Percentiles rank a stretch among this genome's conserved stretches.
These are phyloP conservation scores for Hamamelis virginiana DNA, from an alignment of 164 flowering plant species.

Conservation along the genomic window DNA sequence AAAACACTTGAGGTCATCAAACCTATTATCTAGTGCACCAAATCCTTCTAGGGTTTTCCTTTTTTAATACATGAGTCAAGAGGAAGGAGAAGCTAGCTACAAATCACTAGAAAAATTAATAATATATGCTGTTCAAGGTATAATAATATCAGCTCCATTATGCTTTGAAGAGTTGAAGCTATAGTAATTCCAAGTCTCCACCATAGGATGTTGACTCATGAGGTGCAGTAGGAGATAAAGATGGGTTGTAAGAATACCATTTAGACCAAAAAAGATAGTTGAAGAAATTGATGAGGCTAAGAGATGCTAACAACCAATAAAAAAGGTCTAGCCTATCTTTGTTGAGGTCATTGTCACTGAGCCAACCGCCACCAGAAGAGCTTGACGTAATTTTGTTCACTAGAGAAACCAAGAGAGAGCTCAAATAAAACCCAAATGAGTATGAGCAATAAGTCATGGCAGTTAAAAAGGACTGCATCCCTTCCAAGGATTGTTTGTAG, in stretches of 20 bases:
- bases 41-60: constrained; percentile 3
- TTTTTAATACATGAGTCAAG: constrained; percentile 12
- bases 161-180: constrained; percentile 32
- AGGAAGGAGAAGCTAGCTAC: not conserved
- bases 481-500: constrained; percentile 55
- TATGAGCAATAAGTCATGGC: constrained; percentile 72
- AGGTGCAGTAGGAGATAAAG: constrained; percentile 24
- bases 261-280: constrained; percentile 68
- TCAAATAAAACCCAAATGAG: constrained; percentile 70
- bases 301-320: constrained; percentile 65
- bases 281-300: constrained; percentile 62
- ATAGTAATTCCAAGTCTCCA: constrained; percentile 18
- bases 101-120: no score
- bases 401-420: constrained; percentile 60
- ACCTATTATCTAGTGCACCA: constrained; percentile 19
- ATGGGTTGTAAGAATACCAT: constrained; percentile 50
- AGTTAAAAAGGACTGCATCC: constrained; percentile 71
- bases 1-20: not conserved
- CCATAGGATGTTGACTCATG: constrained; percentile 17
- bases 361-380: constrained; percentile 48
- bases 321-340: constrained; percentile 65
- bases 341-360: constrained; percentile 62
- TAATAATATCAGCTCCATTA: not conserved
- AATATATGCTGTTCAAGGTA: constrained; percentile 10
- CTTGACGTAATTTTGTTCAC: constrained; percentile 53